phyloP scores from a whole-genome alignment of 768 basidiomycete genomes.

The Macrocybe gigantea region DNA sequence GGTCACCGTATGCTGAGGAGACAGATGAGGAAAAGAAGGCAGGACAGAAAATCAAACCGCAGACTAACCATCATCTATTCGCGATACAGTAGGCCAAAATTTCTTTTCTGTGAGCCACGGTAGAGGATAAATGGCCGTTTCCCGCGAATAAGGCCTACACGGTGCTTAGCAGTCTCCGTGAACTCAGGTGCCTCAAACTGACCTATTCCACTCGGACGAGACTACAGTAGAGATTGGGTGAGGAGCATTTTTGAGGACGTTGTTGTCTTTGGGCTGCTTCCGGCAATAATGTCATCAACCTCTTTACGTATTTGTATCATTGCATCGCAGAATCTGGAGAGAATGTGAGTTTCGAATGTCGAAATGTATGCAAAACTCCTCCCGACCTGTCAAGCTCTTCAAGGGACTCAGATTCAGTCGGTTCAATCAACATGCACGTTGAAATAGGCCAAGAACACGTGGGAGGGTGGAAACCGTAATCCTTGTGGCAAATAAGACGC shows the following conservation, averaged over 20 bases:
- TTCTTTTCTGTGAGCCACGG: conserved; percentile 82
- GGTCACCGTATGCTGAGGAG: conserved; percentile 78
- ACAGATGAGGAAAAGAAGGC: conserved; percentile 4
- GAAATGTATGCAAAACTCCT: background rate
- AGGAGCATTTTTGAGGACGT: conserved; percentile 90
- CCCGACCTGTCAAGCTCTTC: conserved; percentile 83
- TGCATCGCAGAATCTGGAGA: conserved; percentile 86
- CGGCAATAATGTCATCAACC: conserved; percentile 79
- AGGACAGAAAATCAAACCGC: background rate
- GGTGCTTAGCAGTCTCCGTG: conserved; percentile 3
- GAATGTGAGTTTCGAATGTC: background rate
- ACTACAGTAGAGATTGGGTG: conserved; percentile 78
- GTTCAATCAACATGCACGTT: conserved; percentile 97
- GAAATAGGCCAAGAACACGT: conserved; percentile 98
- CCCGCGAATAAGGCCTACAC: conserved; percentile 79
- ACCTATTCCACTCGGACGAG: conserved; percentile 87
- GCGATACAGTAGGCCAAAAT: conserved; percentile 93
- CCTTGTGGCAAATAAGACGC: conserved; percentile 30
- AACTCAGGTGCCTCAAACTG: background rate
- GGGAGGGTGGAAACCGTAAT: conserved; percentile 93
- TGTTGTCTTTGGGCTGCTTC: conserved; percentile 88
- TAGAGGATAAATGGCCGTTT: conserved; percentile 87
- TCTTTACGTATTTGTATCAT: conserved; percentile 96
- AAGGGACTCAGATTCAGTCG: conserved; percentile 92
- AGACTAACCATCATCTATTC: conserved; percentile 85